Percentiles rank a stretch among this genome's conserved stretches.
These are phyloP conservation scores for Cryptosporidium tyzzeri DNA, from an alignment of 169 alveolate genomes.

Conservation along the genomic window DNA sequence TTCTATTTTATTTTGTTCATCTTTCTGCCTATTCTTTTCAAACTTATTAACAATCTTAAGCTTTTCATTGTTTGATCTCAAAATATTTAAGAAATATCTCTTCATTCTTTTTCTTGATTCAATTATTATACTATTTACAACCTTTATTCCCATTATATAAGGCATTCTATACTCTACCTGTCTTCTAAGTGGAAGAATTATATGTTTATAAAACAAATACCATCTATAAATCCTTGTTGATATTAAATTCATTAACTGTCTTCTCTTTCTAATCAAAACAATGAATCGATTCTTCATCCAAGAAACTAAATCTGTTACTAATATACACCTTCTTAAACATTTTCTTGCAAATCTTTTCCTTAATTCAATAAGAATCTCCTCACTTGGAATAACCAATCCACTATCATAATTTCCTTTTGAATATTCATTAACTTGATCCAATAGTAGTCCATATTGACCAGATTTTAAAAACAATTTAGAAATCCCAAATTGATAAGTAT, in stretches of 20 bases:
- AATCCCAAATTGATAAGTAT: slow-evolving; percentile 68
- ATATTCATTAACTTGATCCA: slow-evolving; percentile 63
- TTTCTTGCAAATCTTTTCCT: slow-evolving; percentile 32
- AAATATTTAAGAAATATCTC: not conserved
- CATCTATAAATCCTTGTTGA: slow-evolving; percentile 41
- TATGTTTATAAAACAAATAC: slow-evolving; percentile 53
- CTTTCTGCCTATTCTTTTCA: not conserved
- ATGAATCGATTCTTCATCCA: slow-evolving; percentile 67
- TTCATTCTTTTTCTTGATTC: not conserved
- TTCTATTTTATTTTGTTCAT: not conserved
- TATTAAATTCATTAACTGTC: slow-evolving; percentile 15
- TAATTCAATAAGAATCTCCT: slow-evolving; percentile 9
- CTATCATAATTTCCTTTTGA: slow-evolving; percentile 49
- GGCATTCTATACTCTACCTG: slow-evolving; percentile 57
- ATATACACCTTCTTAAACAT: slow-evolving; percentile 47
- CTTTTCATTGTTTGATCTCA: not conserved
- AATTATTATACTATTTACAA: not conserved
- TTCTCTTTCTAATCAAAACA: slow-evolving; percentile 37
- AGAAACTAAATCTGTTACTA: slow-evolving; percentile 48
- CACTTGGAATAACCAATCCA: slow-evolving; percentile 25
- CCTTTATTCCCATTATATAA: slow-evolving; percentile 33
- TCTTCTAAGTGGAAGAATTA: slow-evolving; percentile 44
- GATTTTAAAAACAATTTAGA: slow-evolving; percentile 67
- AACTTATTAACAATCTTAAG: not conserved
- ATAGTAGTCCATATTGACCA: slow-evolving; percentile 67